phyloP scores from a whole-genome alignment of 164 flowering plant species.

The Stephania japonica region DNA sequence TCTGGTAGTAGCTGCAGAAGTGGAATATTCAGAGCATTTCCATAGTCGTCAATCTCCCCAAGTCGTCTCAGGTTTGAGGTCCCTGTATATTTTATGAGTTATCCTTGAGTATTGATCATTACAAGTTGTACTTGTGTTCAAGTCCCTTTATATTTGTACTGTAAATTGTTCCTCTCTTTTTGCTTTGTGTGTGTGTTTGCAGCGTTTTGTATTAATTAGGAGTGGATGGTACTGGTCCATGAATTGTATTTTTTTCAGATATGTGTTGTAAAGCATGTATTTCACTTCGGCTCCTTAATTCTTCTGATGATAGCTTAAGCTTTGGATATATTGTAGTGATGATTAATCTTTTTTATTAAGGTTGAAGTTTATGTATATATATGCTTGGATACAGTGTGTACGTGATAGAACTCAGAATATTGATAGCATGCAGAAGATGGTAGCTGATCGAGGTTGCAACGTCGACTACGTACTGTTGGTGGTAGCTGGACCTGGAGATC shows the following conservation, averaged over 20 bases:
- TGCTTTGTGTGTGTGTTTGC: not conserved
- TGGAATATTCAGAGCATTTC: conserved; percentile 25
- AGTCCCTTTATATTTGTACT: not conserved
- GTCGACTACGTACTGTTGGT: no score
- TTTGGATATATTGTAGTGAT: no score
- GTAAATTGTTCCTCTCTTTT: not conserved
- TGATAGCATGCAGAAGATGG: no score
- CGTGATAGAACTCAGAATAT: no score
- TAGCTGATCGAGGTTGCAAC: no score
- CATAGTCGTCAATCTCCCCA: not conserved
- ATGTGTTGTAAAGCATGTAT: not conserved
- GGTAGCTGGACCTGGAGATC: no score
- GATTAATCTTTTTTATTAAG: no score
- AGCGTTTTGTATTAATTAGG: conserved; percentile 4
- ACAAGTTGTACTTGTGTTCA: not conserved
- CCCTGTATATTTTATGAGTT: conserved; percentile 25
- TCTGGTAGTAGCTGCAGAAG: conserved; percentile 21
- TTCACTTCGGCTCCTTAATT: not conserved
- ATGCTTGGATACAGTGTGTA: no score
- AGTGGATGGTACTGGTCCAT: not conserved
- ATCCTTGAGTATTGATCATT: conserved; percentile 8
- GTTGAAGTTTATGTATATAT: no score
- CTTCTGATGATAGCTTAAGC: no score
- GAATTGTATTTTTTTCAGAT: not conserved
- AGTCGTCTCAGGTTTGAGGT: conserved; percentile 10